phyloP scores from a whole-genome alignment of 768 basidiomycete genomes.

The Hemileccinum impolitum region DNA sequence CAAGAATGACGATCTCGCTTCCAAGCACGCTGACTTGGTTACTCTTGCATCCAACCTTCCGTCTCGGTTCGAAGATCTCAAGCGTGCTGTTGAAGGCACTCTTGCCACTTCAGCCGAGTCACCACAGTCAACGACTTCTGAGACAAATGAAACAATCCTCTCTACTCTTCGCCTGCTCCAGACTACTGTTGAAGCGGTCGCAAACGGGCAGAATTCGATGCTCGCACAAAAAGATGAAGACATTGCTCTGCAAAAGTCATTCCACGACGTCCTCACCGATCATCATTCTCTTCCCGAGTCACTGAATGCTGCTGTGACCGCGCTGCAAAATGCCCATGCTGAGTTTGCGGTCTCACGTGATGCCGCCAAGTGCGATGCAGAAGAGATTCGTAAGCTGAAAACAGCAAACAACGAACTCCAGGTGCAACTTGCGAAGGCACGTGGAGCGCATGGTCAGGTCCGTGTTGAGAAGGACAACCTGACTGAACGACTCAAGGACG shows the following conservation, averaged over 20 bases:
- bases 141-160: slow-evolving; percentile 27
- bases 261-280: slow-evolving; percentile 51
- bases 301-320: slow-evolving; percentile 49
- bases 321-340: slow-evolving; percentile 57
- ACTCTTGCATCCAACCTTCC: slow-evolving; percentile 48
- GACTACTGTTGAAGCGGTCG: slow-evolving; percentile 45
- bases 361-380: slow-evolving; percentile 57
- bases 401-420: slow-evolving; percentile 63
- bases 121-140: slow-evolving; percentile 15
- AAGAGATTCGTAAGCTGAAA: slow-evolving; percentile 60
- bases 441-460: slow-evolving; percentile 71
- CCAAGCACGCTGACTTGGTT: slow-evolving; percentile 40
- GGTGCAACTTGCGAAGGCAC: slow-evolving; percentile 70
- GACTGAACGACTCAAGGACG: slow-evolving; percentile 53
- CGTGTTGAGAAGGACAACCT: slow-evolving; percentile 80
- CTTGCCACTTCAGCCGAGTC: slow-evolving; percentile 17
- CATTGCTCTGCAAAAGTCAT: slow-evolving; percentile 45
- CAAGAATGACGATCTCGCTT: slow-evolving; percentile 36
- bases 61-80: slow-evolving; percentile 40
- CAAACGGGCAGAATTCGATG: slow-evolving; percentile 48
- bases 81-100: slow-evolving; percentile 40
- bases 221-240: slow-evolving; percentile 48
- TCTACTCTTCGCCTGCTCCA: slow-evolving; percentile 44
- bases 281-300: slow-evolving; percentile 57
- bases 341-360: slow-evolving; percentile 60